These are phyloP conservation scores for Pyropia yezoensis DNA, from an alignment of 23 red algal genomes.

Conservation along the genomic window DNA sequence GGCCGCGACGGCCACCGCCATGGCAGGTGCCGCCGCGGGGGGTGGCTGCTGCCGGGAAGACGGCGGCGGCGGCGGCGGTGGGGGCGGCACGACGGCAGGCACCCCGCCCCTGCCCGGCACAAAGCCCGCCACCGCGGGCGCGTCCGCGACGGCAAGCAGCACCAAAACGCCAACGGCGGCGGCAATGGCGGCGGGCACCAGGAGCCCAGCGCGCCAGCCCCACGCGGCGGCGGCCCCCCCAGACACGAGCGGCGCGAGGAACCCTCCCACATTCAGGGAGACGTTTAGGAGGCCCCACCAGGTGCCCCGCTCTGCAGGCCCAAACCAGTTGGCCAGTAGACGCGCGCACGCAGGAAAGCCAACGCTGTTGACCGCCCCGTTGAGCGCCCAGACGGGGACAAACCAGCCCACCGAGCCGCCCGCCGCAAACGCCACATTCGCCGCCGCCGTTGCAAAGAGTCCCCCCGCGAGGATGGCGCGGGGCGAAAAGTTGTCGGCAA, in stretches of 20 bases:
- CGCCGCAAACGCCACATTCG: constrained; percentile 33
- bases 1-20: too few relatives aligned
- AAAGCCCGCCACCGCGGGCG: constrained; percentile 20
- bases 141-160: constrained; percentile 24
- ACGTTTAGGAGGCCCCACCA: constrained; percentile 51
- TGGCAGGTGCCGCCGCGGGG: too few relatives aligned
- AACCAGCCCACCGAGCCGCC: constrained; percentile 29
- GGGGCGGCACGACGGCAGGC: too few relatives aligned
- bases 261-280: constrained; percentile 49
- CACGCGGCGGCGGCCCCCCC: constrained; percentile 20
- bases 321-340: constrained; percentile 50
- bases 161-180: constrained; percentile 4
- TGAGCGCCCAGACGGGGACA: constrained; percentile 34
- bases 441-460: constrained; percentile 20
- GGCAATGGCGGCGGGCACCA: constrained; percentile 33
- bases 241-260: constrained; percentile 39
- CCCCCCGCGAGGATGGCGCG: constrained; percentile 37
- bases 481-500: constrained; percentile 37
- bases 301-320: constrained; percentile 35
- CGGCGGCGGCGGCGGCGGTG: too few relatives aligned
- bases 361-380: constrained; percentile 38
- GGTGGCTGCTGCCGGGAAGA: too few relatives aligned
- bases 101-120: neutral
- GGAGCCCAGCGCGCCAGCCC: constrained; percentile 44
- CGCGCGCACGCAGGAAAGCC: constrained; percentile 61